Conservation (phyloP, 192 early-diverging fungal genomes). For the Coemansia sp. region DNA sequence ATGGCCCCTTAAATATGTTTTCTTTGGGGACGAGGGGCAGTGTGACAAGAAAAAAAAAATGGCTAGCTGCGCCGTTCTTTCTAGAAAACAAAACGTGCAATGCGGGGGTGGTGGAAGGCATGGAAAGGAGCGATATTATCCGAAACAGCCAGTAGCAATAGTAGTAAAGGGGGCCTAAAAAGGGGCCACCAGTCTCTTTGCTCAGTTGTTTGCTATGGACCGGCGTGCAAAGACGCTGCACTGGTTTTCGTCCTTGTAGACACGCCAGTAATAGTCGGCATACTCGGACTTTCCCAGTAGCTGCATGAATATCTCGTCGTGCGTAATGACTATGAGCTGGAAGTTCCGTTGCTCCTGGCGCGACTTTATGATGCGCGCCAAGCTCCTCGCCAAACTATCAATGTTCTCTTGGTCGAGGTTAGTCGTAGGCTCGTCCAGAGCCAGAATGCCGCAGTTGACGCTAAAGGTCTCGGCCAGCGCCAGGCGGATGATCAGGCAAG, state of each 20-base stretch:
- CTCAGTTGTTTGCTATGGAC: slow-evolving; percentile 37
- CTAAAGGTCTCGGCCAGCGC: slow-evolving; percentile 96
- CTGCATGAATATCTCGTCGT: slow-evolving; percentile 94
- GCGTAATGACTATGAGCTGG: slow-evolving; percentile 96
- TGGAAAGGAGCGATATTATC: neutral
- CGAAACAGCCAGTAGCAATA: neutral
- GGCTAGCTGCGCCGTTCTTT: neutral
- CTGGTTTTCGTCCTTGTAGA: slow-evolving; percentile 73
- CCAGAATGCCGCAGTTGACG: slow-evolving; percentile 87
- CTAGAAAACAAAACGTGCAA: neutral
- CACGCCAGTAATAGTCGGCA: slow-evolving; percentile 83
- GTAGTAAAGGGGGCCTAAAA: slow-evolving; percentile 4
- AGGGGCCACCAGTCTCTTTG: neutral
- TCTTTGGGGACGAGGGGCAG: neutral
- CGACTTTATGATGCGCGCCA: slow-evolving; percentile 77
- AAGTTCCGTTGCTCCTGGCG: slow-evolving; percentile 85
- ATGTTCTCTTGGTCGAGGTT: slow-evolving; percentile 92
- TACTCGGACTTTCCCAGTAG: slow-evolving; percentile 74
- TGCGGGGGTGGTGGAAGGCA: neutral
- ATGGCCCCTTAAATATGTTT: neutral
- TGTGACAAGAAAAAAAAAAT: neutral
- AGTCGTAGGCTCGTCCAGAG: slow-evolving; percentile 97
- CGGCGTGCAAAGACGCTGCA: slow-evolving; percentile 43
- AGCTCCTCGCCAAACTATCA: slow-evolving; percentile 74
- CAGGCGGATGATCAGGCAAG: slow-evolving; percentile 92